Evolutionary conservation across 371 early-diverging fungal species (phyloP).

Genomic region (Mortierella sp.): DNA sequence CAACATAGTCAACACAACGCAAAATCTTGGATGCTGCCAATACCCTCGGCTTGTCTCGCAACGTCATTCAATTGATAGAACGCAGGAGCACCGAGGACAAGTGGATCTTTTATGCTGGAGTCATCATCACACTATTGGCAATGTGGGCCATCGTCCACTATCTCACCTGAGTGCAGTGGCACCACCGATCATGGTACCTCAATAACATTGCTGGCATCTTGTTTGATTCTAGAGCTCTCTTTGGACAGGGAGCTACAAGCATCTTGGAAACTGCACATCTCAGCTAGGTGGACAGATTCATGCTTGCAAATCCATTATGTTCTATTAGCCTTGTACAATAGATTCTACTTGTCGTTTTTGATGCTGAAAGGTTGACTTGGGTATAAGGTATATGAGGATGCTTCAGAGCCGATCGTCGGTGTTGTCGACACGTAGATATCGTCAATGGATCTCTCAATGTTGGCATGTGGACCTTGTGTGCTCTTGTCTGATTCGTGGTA

Average conservation of each 20-base stretch:
- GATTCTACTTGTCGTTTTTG: background rate
- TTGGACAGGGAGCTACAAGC: background rate
- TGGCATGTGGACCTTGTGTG: no score
- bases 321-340: background rate
- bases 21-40: conserved; percentile 83
- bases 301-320: background rate
- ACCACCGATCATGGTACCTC: no score
- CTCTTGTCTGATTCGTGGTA: no score
- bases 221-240: background rate
- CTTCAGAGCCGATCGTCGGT: no score
- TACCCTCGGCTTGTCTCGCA: conserved; percentile 83
- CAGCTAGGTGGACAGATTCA: background rate
- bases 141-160: conserved; percentile 74
- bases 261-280: background rate
- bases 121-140: conserved; percentile 65
- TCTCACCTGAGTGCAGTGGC: conserved; percentile 54
- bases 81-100: conserved; percentile 82
- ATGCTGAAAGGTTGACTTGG: no score
- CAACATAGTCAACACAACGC: conserved; percentile 74
- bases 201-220: background rate
- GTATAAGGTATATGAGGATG: no score
- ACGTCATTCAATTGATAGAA: conserved; percentile 86
- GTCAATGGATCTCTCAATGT: no score
- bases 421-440: no score
- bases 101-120: conserved; percentile 84